phyloP scores from a whole-genome alignment of 1,284 basidiomycete species.

The Apiotrichum veenhuisii region DNA sequence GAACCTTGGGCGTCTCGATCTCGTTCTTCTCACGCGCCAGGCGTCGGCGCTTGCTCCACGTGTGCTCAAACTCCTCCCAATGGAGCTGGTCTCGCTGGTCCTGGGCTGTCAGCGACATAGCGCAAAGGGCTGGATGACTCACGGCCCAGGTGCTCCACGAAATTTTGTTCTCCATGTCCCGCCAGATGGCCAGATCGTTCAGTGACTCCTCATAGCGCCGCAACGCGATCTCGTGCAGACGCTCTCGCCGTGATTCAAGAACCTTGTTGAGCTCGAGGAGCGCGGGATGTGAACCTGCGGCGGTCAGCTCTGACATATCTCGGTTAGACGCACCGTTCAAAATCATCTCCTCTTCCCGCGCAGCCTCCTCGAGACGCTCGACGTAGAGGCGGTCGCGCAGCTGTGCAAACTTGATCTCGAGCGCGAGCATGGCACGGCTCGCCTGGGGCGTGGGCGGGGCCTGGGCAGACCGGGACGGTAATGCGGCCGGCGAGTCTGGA shows the following conservation, averaged over 20 bases:
- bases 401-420: constrained; percentile 57
- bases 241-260: constrained; percentile 37
- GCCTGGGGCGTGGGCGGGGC: constrained; percentile 50
- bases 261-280: constrained; percentile 51
- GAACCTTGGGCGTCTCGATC: constrained; percentile 52
- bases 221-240: constrained; percentile 45
- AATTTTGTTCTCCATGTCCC: constrained; percentile 47
- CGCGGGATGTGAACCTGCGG: constrained; percentile 55
- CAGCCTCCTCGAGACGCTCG: constrained; percentile 56
- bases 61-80: constrained; percentile 53
- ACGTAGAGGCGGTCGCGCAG: constrained; percentile 56
- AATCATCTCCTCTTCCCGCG: constrained; percentile 55
- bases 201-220: constrained; percentile 48
- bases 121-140: constrained; percentile 16
- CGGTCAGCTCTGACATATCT: background rate
- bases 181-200: constrained; percentile 47
- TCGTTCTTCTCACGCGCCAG: constrained; percentile 55
- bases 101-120: constrained; percentile 25
- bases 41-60: constrained; percentile 53
- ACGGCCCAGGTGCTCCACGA: constrained; percentile 55
- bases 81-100: constrained; percentile 48
- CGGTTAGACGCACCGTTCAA: constrained; percentile 49
- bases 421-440: constrained; percentile 54
- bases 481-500: constrained; percentile 6
- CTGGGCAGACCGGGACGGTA: constrained; percentile 15